A percentile compares a stretch with the other conserved stretches of the same genome.
These are phyloP conservation scores for Citrus reticulata DNA, from an alignment of 345 rosid species.

Conservation along the genomic window DNA sequence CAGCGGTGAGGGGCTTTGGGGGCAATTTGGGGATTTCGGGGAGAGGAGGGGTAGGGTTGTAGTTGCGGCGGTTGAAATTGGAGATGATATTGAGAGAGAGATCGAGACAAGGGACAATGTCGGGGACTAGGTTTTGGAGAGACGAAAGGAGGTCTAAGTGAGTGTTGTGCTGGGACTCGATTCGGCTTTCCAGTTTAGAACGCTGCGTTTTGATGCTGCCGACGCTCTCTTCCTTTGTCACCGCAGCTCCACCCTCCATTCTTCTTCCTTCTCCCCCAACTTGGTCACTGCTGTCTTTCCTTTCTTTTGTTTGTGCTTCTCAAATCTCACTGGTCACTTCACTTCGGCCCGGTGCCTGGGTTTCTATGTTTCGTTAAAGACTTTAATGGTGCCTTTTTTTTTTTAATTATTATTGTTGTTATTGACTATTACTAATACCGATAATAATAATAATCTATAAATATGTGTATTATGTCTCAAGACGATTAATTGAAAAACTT, in stretches of 20 bases:
- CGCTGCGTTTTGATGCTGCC: conserved; percentile 55
- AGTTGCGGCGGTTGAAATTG: conserved; percentile 63
- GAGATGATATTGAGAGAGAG: conserved; percentile 70
- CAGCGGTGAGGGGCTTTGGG: conserved; percentile 15
- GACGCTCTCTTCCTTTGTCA: conserved; percentile 32
- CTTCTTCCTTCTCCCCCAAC: background rate
- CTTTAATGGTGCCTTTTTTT: too few relatives aligned
- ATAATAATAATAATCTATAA: too few relatives aligned
- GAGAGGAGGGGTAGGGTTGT: conserved; percentile 62
- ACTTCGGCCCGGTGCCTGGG: too few relatives aligned
- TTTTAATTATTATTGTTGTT: too few relatives aligned
- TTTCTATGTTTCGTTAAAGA: too few relatives aligned
- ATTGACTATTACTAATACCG: too few relatives aligned
- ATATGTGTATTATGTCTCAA: too few relatives aligned
- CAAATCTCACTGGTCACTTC: too few relatives aligned
- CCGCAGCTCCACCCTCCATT: conserved; percentile 21
- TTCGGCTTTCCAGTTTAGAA: conserved; percentile 66
- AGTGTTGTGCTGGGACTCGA: conserved; percentile 49
- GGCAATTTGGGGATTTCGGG: conserved; percentile 45
- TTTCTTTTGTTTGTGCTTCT: too few relatives aligned
- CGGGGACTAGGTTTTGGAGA: conserved; percentile 58
- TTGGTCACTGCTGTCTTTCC: too few relatives aligned
- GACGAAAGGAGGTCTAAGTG: conserved; percentile 70
- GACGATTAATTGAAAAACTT: too few relatives aligned
- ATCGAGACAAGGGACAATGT: conserved; percentile 71